Base-by-base conservation (phyloP, 768 basidiomycete genomes). In the Tylopilus balloui region DNA sequence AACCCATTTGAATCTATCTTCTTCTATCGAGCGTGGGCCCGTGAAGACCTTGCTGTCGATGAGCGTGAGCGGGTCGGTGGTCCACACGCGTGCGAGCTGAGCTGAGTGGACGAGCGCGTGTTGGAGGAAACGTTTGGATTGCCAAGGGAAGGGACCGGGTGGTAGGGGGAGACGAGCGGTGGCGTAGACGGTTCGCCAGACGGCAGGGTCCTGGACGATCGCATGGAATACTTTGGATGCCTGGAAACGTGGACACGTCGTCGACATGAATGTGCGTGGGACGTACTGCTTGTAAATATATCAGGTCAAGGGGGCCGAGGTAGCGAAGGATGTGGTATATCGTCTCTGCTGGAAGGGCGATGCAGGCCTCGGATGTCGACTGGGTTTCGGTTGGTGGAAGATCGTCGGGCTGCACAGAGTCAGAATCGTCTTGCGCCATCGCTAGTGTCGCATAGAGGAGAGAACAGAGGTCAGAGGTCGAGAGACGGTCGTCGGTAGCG, bases 71-170 rank as follows among this genome's bases (percentile, higher is more conserved):
- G 51, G 60, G 14, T 38, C 21, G 3, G 51, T 45, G 17, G 51
- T 53, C 60, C 61, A 61, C 5, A 29, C 27, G 12, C 21, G 44
- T 17, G 46, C 51, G 24, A 59, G 40, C 36, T 46, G 60, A 2
- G 47, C 37, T 3, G 61, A 63, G 37, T 34, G 8, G 24, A 61
- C 35, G 47, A 61, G 60, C 8, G 54, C 24, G 38, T 45, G 61
- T 13, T 60, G 61, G 40, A 49, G 51, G 27, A 51, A 53, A 23
- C 7, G 46, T 14, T 6, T 49, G 21, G 61, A 56, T 44, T 61
- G 57, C 61, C 60, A 61, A 11, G 42, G 10, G 6, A 53, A 61
- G 2, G 54, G 54, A n/a, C 60, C 60, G 0, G 57, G 49, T 15
- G 57, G 60, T 31, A 58, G 61, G 4, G 45, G 51, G 14, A 56